Evolutionary conservation across 805 yeast species (phyloP).

Genomic region (Novakomyces olei): DNA sequence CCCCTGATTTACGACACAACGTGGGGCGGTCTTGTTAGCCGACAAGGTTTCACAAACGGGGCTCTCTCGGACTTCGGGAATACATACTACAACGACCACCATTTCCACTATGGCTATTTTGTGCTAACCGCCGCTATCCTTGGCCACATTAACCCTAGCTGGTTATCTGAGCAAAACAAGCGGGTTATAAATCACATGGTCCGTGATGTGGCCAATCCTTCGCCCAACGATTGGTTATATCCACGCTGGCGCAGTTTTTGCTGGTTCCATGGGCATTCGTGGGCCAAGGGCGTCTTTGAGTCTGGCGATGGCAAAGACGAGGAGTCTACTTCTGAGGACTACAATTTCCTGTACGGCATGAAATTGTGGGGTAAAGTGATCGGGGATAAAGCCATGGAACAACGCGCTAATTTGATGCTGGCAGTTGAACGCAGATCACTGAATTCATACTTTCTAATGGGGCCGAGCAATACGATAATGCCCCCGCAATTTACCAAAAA

Average conservation of each 20-base stretch:
- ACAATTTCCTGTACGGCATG: conserved; percentile 44
- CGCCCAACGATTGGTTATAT: conserved; percentile 29
- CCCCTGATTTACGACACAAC: conserved; percentile 57
- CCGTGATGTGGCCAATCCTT: conserved; percentile 48
- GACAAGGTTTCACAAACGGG: conserved; percentile 24
- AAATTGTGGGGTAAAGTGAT: conserved; percentile 43
- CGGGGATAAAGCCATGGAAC: conserved; percentile 29
- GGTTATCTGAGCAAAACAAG: conserved; percentile 25
- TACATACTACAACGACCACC: conserved; percentile 66
- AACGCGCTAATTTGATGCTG: conserved; percentile 35
- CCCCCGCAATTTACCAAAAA: conserved; percentile 32
- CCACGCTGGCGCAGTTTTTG: conserved; percentile 48
- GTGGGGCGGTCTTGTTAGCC: conserved; percentile 39
- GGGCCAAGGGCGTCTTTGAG: conserved; percentile 47
- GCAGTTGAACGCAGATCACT: conserved; percentile 33
- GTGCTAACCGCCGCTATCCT: conserved; percentile 65
- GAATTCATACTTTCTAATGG: conserved; percentile 31
- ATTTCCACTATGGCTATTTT: conserved; percentile 69
- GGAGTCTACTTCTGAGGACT: conserved; percentile 51
- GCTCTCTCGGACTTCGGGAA: conserved; percentile 49
- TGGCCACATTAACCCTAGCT: conserved; percentile 38
- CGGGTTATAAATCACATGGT: conserved; percentile 39
- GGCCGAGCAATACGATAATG: conserved; percentile 25
- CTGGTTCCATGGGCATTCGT: conserved; percentile 52
- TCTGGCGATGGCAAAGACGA: conserved; percentile 50